phyloP scores from a whole-genome alignment of 1,139 yeast genomes.

The Saccharomyces hybrid region DNA sequence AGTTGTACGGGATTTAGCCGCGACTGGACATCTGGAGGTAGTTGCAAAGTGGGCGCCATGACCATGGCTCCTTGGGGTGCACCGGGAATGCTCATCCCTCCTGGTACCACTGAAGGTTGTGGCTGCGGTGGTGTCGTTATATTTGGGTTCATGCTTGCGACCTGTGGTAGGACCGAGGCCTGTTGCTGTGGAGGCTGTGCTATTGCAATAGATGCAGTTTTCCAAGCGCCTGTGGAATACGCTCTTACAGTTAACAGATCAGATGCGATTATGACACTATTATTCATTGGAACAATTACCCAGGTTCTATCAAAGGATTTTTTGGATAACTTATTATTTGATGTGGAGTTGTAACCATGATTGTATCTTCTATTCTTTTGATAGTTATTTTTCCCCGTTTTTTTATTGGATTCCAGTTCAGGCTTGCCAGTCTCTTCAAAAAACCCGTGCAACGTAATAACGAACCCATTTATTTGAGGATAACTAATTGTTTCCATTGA shows the following conservation, averaged over 20 bases:
- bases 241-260: conserved; percentile 69
- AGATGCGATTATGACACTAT: conserved; percentile 72
- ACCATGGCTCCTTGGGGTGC: conserved; percentile 11
- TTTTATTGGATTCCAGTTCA: conserved; percentile 30
- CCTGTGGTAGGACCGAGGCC: background rate
- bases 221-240: conserved; percentile 57
- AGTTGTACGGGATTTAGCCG: conserved; percentile 52
- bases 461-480: conserved; percentile 66
- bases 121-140: conserved; percentile 16
- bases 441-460: conserved; percentile 75
- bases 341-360: conserved; percentile 20
- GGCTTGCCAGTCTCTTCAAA: conserved; percentile 62
- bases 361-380: conserved; percentile 34
- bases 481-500: conserved; percentile 73
- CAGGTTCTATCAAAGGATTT: conserved; percentile 87
- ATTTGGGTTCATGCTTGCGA: background rate
- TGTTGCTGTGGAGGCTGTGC: background rate
- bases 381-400: conserved; percentile 17
- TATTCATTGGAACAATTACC: conserved; percentile 65
- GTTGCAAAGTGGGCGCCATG: conserved; percentile 29
- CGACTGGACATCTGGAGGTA: conserved; percentile 44
- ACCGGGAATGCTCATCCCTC: conserved; percentile 1
- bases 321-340: conserved; percentile 41
- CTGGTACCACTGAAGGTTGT: conserved; percentile 2
- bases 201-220: background rate